phyloP scores from a whole-genome alignment of 2,329 filamentous ascomycete genomes.

The Proliferodiscus dingleyae region DNA sequence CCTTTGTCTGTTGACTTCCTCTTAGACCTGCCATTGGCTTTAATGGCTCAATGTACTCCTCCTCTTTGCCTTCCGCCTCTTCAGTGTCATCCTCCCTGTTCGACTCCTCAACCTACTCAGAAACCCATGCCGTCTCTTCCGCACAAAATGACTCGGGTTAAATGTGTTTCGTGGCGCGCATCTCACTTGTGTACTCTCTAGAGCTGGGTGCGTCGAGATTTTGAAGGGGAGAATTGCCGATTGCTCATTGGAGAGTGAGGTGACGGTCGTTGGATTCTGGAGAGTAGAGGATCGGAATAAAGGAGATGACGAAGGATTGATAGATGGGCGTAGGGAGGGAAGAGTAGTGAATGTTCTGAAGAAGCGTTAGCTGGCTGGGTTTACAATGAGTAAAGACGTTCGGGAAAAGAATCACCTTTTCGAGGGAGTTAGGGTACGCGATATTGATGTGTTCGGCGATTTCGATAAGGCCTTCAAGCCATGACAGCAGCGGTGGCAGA shows the following conservation, averaged over 20 bases:
- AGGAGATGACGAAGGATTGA: constrained; percentile 18
- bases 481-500: constrained; percentile 27
- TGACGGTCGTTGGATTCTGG: not conserved
- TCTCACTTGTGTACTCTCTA: constrained; percentile 27
- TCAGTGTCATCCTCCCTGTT: constrained; percentile 29
- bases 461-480: constrained; percentile 17
- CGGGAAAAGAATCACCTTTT: constrained; percentile 18
- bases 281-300: constrained; percentile 2
- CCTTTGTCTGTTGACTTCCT: no score
- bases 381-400: no score
- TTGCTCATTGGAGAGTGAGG: constrained; percentile 1
- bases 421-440: constrained; percentile 5
- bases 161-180: constrained; percentile 33
- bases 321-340: constrained; percentile 20
- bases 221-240: constrained; percentile 20
- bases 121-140: constrained; percentile 34
- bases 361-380: not conserved
- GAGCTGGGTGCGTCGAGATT: constrained; percentile 29
- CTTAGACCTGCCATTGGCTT: not conserved
- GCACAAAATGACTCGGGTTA: constrained; percentile 33
- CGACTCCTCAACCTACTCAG: constrained; percentile 30
- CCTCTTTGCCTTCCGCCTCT: constrained; percentile 29
- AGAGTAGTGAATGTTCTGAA: constrained; percentile 2
- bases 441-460: constrained; percentile 9
- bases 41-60: constrained; percentile 33